Evolutionary conservation across 176 grass and related monocot genomes (phyloP), one percentile per base, ranked within the genome.

Genomic region (Phoenix roebelenii): DNA sequence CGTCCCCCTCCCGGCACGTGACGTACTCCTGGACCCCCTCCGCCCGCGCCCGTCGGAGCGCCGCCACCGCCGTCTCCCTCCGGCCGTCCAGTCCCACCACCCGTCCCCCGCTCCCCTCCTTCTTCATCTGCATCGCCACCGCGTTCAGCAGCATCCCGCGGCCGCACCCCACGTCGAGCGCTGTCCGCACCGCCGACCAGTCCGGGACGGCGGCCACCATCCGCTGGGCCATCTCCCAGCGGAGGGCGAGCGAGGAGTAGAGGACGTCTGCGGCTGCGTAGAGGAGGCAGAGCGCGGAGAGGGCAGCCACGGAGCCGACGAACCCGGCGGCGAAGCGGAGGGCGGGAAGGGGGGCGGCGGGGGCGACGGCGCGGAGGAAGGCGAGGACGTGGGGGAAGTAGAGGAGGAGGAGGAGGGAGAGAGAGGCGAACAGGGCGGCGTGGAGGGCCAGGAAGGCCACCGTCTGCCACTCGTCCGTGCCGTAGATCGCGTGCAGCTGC

Each of bases 251-350:
- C 5, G 52, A 54, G 52, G 52, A 54, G 52, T 54, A 19, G 52
- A 54, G 16, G 4, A n/a, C 52, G 52, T n/a, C 18, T 9, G 4
- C 52, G 6, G 52, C 17, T 0, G 18, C 52, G 6, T 54, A 54
- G 52, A 54, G 52, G 52, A 54, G 52, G 52, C 52, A 54, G 52
- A 54, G 52, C 5, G 52, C 52, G 52, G 18, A 54, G 52, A 54
- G 17, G 4, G 52, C 52, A 3, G 52, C 52, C 5, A 54, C 18
- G 52, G 52, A 54, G 52, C 18, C 52, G 5, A 6, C 52, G 52
- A 54, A 54, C 17, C 52, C 52, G 15, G 18, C 18, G 17, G 18
- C 52, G 18, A 54, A 54, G 16, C 16, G 18, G 52, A 54, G 12
- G 2, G 52, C 16, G 17, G 16, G 18, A 5, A 54, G 52, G 4